Evolutionary conservation across 208 protist species (phyloP).

Genomic region (Crithidia acanthocephali): DNA sequence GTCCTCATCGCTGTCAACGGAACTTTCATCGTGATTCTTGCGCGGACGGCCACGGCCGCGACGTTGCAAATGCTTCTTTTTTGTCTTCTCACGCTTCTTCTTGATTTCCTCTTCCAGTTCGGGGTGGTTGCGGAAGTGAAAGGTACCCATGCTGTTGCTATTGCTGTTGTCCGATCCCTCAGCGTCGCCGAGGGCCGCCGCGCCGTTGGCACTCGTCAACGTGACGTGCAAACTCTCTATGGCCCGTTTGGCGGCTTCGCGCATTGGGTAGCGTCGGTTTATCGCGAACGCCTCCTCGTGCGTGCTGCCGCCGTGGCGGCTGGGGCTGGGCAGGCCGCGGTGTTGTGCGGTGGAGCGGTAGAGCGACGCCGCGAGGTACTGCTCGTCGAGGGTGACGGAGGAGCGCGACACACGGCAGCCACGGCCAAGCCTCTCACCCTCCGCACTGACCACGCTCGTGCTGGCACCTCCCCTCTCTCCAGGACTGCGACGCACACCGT

Average conservation of each 20-base stretch:
- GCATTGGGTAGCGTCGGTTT: slow-evolving; percentile 60
- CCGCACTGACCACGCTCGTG: background rate
- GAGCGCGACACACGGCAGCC: slow-evolving; percentile 60
- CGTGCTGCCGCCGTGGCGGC: background rate
- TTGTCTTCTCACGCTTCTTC: background rate
- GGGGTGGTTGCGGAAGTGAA: slow-evolving; percentile 51
- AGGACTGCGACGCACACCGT: background rate
- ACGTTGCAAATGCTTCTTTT: background rate
- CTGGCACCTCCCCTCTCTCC: background rate
- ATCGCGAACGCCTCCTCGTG: slow-evolving; percentile 35
- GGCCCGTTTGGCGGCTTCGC: slow-evolving; percentile 64
- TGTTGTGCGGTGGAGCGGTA: slow-evolving; percentile 7
- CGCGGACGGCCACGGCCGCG: background rate
- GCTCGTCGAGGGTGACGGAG: slow-evolving; percentile 45
- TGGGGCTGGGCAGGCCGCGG: background rate
- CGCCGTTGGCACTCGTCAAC: slow-evolving; percentile 26
- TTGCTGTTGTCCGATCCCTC: slow-evolving; percentile 11
- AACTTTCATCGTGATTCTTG: background rate
- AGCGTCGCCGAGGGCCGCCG: background rate
- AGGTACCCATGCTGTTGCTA: slow-evolving; percentile 35
- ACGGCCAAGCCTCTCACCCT: slow-evolving; percentile 58
- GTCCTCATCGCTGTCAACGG: background rate
- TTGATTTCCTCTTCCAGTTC: slow-evolving; percentile 28
- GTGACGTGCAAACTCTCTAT: slow-evolving; percentile 56
- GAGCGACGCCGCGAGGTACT: slow-evolving; percentile 41